phyloP scores from a whole-genome alignment of 2,329 filamentous ascomycete species.

The Fusarium solani-melongenae region DNA sequence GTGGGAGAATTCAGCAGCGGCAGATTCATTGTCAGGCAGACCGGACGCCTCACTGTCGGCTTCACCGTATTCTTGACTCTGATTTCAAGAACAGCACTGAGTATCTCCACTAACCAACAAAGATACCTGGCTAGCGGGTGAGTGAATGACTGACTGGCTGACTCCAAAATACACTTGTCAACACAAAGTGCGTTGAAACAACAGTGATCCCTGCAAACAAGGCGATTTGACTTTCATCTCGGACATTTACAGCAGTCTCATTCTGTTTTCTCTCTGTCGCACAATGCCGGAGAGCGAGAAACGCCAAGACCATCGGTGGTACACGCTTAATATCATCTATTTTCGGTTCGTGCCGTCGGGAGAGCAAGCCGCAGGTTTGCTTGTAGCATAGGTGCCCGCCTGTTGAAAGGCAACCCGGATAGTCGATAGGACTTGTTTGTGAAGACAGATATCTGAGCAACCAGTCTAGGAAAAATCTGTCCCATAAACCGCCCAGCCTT shows the following conservation, averaged over 20 bases:
- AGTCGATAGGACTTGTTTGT: background rate
- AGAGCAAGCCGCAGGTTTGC: background rate
- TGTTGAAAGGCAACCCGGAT: background rate
- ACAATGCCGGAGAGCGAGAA: background rate
- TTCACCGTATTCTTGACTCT: background rate
- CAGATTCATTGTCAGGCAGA: background rate
- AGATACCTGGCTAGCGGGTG: background rate
- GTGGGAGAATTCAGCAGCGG: background rate
- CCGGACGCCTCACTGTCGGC: background rate
- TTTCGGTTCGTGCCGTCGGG: slow-evolving; percentile 3
- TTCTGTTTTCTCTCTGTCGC: background rate
- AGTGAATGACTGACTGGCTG: background rate
- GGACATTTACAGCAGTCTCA: background rate
- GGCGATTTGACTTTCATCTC: background rate
- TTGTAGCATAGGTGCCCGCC: background rate
- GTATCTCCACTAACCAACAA: background rate
- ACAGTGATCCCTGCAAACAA: background rate
- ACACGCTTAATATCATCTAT: background rate
- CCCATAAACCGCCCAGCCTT: background rate
- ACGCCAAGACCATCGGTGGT: background rate
- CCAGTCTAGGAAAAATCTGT: background rate
- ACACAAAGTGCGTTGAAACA: background rate
- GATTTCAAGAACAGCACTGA: background rate
- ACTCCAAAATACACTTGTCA: background rate
- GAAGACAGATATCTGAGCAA: background rate